Evolutionary conservation across 2,329 filamentous ascomycete species (phyloP), one percentile per base, ranked within the genome.

Genomic region (Sclerotiophoma versabilis): DNA sequence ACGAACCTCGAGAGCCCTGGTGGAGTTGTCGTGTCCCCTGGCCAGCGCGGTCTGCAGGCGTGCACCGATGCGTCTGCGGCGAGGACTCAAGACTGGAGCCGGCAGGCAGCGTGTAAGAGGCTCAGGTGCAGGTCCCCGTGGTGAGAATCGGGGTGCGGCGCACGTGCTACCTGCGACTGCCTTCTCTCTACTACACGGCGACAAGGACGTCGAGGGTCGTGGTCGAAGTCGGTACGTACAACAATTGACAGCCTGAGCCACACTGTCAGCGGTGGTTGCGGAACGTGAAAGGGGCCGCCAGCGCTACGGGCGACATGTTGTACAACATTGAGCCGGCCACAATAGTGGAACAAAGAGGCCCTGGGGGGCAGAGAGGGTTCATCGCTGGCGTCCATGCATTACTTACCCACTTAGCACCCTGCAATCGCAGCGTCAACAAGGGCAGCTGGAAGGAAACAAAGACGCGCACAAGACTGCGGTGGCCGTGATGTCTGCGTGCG

Each of bases 271-370:
- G 56, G 54, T 62, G 53, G 60, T 54, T 54, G 59, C 57, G 57
- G 55, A 59, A 60, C 49, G 59, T 60, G 64, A 67, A 69, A 67
- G 64, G 64, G 66, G 62, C 51, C 62, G 45, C 60, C 54, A 51
- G 60, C 60, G 65, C 63, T 62, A 62, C 63, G 56, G 65, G 60
- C 69, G 61, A 63, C 54, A 55, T 70, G 71, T 60, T 58, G 72
- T 73, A 71, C 70, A 58, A 68, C 66, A 69, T 70, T 66, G 66
- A 43, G 59, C 59, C 63, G 66, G 63, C 60, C 66, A 66, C 65
- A 56, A 60, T 49, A 43, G 62, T 65, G 64, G 64, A 67, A 70
- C 72, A 69, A 70, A 67, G 68, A 66, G 59, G 59, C 53, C 23
- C 38, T 49, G 33, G 45, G 22, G 39, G 50, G 44, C 44, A 54